phyloP scores from a whole-genome alignment of 2,329 filamentous ascomycete genomes.

The Truncatella angustata region DNA sequence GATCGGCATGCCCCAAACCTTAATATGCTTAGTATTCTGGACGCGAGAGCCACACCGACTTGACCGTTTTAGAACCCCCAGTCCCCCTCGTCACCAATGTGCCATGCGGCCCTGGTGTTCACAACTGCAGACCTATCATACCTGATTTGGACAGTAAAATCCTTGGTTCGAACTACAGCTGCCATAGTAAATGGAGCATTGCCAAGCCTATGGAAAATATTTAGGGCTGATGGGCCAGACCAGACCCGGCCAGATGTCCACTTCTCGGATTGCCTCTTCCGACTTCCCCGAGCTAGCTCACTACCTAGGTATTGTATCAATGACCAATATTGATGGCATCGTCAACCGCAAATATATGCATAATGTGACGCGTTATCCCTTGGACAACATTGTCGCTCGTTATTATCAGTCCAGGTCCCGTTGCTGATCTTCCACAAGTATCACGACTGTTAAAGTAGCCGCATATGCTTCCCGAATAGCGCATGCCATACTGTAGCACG shows the following conservation, averaged over 20 bases:
- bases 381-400: background rate
- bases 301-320: too few species aligned
- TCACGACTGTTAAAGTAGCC: conserved; percentile 69
- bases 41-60: background rate
- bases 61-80: background rate
- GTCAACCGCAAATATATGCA: background rate
- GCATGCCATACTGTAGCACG: conserved; percentile 59
- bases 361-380: too few species aligned
- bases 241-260: too few species aligned
- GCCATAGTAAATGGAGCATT: too few species aligned
- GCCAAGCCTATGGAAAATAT: too few species aligned
- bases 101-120: background rate
- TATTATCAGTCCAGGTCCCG: background rate
- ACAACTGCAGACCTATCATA: too few species aligned
- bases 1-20: conserved; percentile 2
- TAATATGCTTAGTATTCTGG: background rate
- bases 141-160: too few species aligned
- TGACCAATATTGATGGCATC: too few species aligned
- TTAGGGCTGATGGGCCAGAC: too few species aligned
- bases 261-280: too few species aligned
- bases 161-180: too few species aligned
- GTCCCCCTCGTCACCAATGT: background rate
- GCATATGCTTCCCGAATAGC: conserved; percentile 75
- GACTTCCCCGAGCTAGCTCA: conserved; percentile 1
- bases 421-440: conserved; percentile 56